A percentile compares a stretch with the other conserved stretches of the same genome.
These are phyloP conservation scores for Aspergillus sp. DNA, from an alignment of 2,329 filamentous ascomycete genomes.

Conservation along the genomic window DNA sequence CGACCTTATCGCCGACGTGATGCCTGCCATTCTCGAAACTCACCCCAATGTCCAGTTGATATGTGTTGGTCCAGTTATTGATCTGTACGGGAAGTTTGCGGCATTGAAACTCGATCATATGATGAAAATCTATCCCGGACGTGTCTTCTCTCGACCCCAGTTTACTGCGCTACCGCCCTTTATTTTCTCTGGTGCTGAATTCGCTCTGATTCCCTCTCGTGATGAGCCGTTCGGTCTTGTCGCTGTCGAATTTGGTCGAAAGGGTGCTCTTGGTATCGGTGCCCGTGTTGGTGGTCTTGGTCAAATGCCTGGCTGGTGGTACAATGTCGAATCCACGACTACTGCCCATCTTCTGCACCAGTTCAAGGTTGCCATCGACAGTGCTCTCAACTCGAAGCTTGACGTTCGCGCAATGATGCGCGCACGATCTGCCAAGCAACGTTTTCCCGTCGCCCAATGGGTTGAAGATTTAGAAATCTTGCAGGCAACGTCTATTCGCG, in stretches of 20 bases:
- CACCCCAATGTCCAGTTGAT: constrained; percentile 56
- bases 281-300: constrained; percentile 60
- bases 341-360: constrained; percentile 58
- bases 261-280: constrained; percentile 61
- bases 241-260: constrained; percentile 62
- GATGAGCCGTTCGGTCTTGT: constrained; percentile 65
- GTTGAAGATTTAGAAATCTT: constrained; percentile 58
- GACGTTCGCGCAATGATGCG: constrained; percentile 56
- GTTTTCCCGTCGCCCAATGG: constrained; percentile 63
- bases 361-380: constrained; percentile 58
- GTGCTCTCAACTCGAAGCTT: constrained; percentile 52
- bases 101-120: constrained; percentile 58
- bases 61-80: constrained; percentile 58
- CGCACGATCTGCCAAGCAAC: constrained; percentile 57
- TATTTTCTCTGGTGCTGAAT: constrained; percentile 62
- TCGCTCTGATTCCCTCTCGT: constrained; percentile 60
- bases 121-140: constrained; percentile 59
- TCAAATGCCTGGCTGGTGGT: constrained; percentile 69
- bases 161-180: constrained; percentile 61
- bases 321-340: constrained; percentile 59
- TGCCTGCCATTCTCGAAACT: constrained; percentile 56
- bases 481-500: constrained; percentile 54
- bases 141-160: constrained; percentile 62
- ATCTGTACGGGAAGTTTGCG: constrained; percentile 62
- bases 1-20: constrained; percentile 62